Evolutionary conservation across 23 red algal species (phyloP), one percentile per base, ranked within the genome.

Genomic region (Gracilariopsis chorda): DNA sequence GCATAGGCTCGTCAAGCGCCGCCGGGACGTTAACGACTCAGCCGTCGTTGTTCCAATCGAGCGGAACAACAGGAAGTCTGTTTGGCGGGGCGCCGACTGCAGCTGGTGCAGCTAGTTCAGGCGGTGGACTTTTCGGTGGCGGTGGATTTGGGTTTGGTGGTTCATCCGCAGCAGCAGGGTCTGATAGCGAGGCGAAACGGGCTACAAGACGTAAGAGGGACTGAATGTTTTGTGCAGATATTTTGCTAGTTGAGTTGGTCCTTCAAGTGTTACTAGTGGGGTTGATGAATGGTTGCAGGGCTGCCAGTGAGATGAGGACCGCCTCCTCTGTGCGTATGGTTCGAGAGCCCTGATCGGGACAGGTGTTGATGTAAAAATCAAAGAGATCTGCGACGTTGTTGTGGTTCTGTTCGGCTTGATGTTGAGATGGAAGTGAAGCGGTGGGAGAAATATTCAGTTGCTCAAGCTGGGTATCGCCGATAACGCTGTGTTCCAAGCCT

Each of bases 321-420:
- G 97, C 97, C 58, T 99, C 97, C 55, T 99, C 97, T 17, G 97
- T 99, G 47, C 97, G 88, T 51, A 99, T 96, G 21, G 97, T 96
- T 23, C 90, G 83, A 16, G 85, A 92, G 24, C 97, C 97, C 87
- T 99, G 97, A 35, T 84, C 43, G 25, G 97, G 97, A 77, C 93
- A 96, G 14, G 86, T 88, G 49, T 99, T 99, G 42, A 99, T 63
- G 84, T 96, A 99, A 48, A 88, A 92, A 55, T 99, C 93, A 88
- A 99, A 99, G 7, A 99, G 49, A 52, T 99, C 90, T 6, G 42
- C 74, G 0, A 94, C 88, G 48, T 60, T 56, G 32, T 51, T 34
- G n/a, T n/a, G n/a, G n/a, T n/a, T n/a, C 2, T 39, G n/a, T 36
- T 46, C 23, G 4, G 40, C 20, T 5, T 36, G 40, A 24, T 46